These are phyloP conservation scores for Podaxis sp. DNA, from an alignment of 768 basidiomycete species.

Conservation along the genomic window DNA sequence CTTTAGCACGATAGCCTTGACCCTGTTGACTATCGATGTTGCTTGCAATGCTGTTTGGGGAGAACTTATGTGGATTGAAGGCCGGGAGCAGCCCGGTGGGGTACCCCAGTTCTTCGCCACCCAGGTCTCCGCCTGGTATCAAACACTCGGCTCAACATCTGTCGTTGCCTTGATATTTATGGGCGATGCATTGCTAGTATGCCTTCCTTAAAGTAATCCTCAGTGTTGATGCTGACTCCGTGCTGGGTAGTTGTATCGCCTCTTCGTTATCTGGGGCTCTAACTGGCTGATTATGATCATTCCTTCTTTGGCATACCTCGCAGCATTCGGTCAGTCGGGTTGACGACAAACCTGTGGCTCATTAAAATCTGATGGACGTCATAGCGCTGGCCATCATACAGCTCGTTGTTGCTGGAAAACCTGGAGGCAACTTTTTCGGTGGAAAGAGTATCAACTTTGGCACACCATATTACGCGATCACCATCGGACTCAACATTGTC, in stretches of 20 bases:
- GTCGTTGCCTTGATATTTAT: conserved; percentile 31
- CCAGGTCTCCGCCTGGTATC: conserved; percentile 31
- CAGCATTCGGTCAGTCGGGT: conserved; percentile 26
- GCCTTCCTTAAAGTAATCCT: not conserved
- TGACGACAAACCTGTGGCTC: not conserved
- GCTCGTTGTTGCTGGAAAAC: conserved; percentile 37
- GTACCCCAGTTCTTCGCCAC: conserved; percentile 26
- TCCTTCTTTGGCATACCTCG: conserved; percentile 27
- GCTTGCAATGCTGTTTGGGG: conserved; percentile 32
- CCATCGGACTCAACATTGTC: conserved; percentile 42
- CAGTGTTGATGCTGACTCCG: not conserved
- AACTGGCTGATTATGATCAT: conserved; percentile 25
- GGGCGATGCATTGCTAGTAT: conserved; percentile 32
- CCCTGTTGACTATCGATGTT: conserved; percentile 30
- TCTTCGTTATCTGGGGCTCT: conserved; percentile 30
- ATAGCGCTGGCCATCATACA: conserved; percentile 41
- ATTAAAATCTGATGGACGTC: not conserved
- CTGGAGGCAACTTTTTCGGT: conserved; percentile 40
- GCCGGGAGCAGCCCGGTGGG: conserved; percentile 25
- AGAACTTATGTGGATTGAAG: conserved; percentile 33
- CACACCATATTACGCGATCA: conserved; percentile 39
- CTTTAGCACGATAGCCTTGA: conserved; percentile 27
- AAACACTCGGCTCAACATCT: conserved; percentile 29
- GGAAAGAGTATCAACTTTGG: conserved; percentile 38
- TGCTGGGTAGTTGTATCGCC: conserved; percentile 28